These are phyloP conservation scores for Exsudoporus frostii DNA, from an alignment of 768 basidiomycete species.

Conservation along the genomic window DNA sequence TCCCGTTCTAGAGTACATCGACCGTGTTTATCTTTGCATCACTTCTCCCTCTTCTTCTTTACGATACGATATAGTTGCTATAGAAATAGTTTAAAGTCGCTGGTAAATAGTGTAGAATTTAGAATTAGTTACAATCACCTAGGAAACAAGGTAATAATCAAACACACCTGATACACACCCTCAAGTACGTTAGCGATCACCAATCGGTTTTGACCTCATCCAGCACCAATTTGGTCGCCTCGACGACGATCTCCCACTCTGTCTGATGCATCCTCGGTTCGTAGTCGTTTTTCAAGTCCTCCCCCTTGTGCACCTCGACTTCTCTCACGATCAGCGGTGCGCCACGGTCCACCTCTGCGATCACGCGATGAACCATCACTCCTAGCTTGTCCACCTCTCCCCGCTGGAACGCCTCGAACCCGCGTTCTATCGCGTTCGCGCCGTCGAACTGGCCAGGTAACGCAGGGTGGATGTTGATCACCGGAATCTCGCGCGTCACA, in stretches of 20 bases:
- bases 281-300: slow-evolving; percentile 61
- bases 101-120: slow-evolving; percentile 9
- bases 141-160: slow-evolving; percentile 2
- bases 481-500: slow-evolving; percentile 49
- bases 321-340: slow-evolving; percentile 81
- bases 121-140: slow-evolving; percentile 17
- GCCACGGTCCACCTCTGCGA: slow-evolving; percentile 91
- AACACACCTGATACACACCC: slow-evolving; percentile 6
- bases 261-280: slow-evolving; percentile 74
- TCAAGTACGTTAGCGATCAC: background rate
- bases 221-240: slow-evolving; percentile 72
- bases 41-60: background rate
- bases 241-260: slow-evolving; percentile 91
- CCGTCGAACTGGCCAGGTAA: slow-evolving; percentile 96
- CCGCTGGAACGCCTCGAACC: slow-evolving; percentile 82
- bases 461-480: slow-evolving; percentile 97
- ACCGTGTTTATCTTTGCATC: background rate
- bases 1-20: slow-evolving; percentile 26
- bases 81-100: slow-evolving; percentile 17
- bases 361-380: slow-evolving; percentile 91
- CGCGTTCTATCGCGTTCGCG: slow-evolving; percentile 84
- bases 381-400: slow-evolving; percentile 80
- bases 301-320: slow-evolving; percentile 69
- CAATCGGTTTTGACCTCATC: slow-evolving; percentile 42
- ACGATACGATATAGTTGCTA: slow-evolving; percentile 3